Evolutionary conservation across 768 basidiomycete species (phyloP).

Genomic region (Amanita thiersii): DNA sequence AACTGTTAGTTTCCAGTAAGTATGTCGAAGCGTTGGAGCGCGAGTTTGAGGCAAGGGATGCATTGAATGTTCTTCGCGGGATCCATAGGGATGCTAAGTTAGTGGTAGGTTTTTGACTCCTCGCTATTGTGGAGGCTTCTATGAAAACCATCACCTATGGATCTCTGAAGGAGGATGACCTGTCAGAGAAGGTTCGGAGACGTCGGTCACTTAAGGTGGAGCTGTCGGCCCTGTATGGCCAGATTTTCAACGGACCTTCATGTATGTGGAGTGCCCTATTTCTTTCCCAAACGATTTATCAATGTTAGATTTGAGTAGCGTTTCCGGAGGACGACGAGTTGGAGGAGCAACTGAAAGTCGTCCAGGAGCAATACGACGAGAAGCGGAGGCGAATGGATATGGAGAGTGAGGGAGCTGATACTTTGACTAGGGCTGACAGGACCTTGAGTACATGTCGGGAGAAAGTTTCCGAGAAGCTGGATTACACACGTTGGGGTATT

Average conservation of each 20-base stretch:
- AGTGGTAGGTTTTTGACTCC: constrained; percentile 22
- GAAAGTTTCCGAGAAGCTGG: constrained; percentile 27
- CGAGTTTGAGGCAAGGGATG: constrained; percentile 30
- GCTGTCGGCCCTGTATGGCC: constrained; percentile 27
- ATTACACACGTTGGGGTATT: constrained; percentile 33
- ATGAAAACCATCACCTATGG: neutral
- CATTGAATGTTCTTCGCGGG: constrained; percentile 19
- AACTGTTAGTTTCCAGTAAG: constrained; percentile 21
- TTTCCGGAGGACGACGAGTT: constrained; percentile 38
- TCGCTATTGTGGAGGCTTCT: neutral
- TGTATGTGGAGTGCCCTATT: constrained; percentile 15
- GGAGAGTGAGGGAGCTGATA: constrained; percentile 31
- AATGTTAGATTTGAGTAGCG: constrained; percentile 15
- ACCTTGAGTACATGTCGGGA: constrained; percentile 23
- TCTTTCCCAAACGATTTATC: neutral
- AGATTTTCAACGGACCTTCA: constrained; percentile 35
- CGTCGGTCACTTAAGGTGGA: constrained; percentile 26
- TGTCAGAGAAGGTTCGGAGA: constrained; percentile 21
- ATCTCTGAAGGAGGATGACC: constrained; percentile 21
- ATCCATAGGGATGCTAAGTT: constrained; percentile 26
- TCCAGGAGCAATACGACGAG: constrained; percentile 24
- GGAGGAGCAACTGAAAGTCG: constrained; percentile 27
- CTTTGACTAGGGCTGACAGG: constrained; percentile 28
- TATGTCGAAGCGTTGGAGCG: constrained; percentile 37
- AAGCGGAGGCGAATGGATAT: constrained; percentile 26